Evolutionary conservation across 1,284 basidiomycete species (phyloP), one percentile per base, ranked within the genome.

Genomic region (Melampsora abietis-canadensis): DNA sequence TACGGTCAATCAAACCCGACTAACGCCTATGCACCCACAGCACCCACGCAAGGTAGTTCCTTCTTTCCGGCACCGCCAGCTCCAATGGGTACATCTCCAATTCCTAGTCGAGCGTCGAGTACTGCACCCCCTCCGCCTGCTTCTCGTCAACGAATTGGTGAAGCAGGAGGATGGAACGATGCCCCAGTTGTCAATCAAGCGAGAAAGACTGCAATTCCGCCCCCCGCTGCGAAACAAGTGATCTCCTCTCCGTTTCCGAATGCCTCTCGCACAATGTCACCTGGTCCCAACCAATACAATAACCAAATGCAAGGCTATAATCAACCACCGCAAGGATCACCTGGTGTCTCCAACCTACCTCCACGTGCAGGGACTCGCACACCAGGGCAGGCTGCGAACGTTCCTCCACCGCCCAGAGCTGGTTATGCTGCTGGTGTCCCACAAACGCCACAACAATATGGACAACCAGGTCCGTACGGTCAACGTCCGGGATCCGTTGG

Each of bases 1-100:
- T 89, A 17, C 87, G 91, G 31, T 94, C 94, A 0, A 96, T 92
- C 8, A 92, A 91, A 78, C 85, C 81, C 65, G 79, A 81, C 27
- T 77, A 79, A 30, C 66, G 76, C 14, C 54, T 78, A 68, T 77
- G 27, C 85, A n/a, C 48, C 75, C 57, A 66, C 40, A 48, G 30
- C 76, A 15, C 64, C 27, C 4, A 61, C 59, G 44, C 47, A 37
- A n/a, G 47, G 46, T 30, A 73, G 46, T 24, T 72, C 61, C 10
- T 74, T 62, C 37, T 76, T 77, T 69, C 76, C 76, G 31, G 75
- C 78, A 14, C 82, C 81, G 12, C 81, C 81, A 46, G 82, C 82
- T 24, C 78, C 80, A 66, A 79, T 79, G 7, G 79, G 81, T 48
- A 77, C 54, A 40, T 68, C 69, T 31, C 66, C 69, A 57, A 69